phyloP scores from a whole-genome alignment of 2,329 filamentous ascomycete species.

The Fusarium torulosum region DNA sequence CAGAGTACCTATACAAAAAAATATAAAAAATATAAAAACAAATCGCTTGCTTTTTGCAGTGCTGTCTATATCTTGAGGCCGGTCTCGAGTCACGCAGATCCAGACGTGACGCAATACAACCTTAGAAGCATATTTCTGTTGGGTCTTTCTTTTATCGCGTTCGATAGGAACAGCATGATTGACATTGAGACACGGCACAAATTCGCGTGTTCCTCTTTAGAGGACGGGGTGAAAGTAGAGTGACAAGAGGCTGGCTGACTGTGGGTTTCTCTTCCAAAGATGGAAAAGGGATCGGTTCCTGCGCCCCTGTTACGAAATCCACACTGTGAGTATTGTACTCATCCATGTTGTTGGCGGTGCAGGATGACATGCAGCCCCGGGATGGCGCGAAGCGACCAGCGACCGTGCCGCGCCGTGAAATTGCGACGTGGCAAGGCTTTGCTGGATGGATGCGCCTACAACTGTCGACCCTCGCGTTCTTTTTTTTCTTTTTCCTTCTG shows the following conservation, averaged over 20 bases:
- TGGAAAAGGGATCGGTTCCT: slow-evolving; percentile 29
- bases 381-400: slow-evolving; percentile 48
- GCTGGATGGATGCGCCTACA: slow-evolving; percentile 36
- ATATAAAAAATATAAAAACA: too few relatives aligned
- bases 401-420: slow-evolving; percentile 49
- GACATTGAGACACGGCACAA: not conserved
- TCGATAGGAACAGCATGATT: not conserved
- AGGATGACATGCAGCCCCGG: slow-evolving; percentile 50
- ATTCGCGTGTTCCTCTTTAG: slow-evolving; percentile 1
- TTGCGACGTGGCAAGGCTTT: slow-evolving; percentile 49
- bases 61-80: not conserved
- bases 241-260: slow-evolving; percentile 35
- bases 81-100: not conserved
- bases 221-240: slow-evolving; percentile 10
- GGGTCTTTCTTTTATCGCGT: not conserved
- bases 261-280: slow-evolving; percentile 31
- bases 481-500: not conserved
- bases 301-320: slow-evolving; percentile 7
- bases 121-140: not conserved
- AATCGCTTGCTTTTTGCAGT: slow-evolving; percentile 26
- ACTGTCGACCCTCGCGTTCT: slow-evolving; percentile 26
- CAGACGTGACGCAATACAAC: not conserved
- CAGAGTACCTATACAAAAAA: slow-evolving; percentile 21
- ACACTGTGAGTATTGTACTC: slow-evolving; percentile 37
- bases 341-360: slow-evolving; percentile 31